phyloP scores from a whole-genome alignment of 1,284 basidiomycete species.

The Sanghuangporus weigelae region DNA sequence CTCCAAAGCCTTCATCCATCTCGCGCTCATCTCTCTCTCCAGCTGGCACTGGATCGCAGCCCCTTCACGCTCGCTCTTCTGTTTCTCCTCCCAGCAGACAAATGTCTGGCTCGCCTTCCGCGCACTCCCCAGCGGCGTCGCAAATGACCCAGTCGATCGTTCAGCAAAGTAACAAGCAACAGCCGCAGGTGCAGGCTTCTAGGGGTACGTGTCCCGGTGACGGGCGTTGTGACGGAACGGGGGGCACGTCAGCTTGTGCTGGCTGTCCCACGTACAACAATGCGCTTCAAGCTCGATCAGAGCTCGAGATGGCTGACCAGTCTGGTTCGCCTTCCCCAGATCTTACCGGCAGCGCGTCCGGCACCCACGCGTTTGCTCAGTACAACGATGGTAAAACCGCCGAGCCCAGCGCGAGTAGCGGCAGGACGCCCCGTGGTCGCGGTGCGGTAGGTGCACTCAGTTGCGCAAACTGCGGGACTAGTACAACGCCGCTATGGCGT shows the following conservation, averaged over 20 bases:
- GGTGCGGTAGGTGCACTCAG: constrained; percentile 73
- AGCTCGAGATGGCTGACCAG: constrained; percentile 27
- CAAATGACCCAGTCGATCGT: constrained; percentile 27
- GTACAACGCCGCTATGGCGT: constrained; percentile 91
- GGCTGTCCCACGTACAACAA: constrained; percentile 97
- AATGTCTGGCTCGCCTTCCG: constrained; percentile 15
- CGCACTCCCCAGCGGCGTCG: constrained; percentile 17
- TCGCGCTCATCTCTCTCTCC: constrained; percentile 34
- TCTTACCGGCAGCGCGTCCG: constrained; percentile 14
- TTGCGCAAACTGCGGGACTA: constrained; percentile 90
- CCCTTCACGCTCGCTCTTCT: constrained; percentile 18
- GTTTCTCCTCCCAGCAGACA: constrained; percentile 12
- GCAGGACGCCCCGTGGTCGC: constrained; percentile 29
- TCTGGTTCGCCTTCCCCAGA: constrained; percentile 20
- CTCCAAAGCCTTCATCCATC: constrained; percentile 47
- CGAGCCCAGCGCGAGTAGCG: constrained; percentile 25
- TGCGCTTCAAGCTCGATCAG: constrained; percentile 41
- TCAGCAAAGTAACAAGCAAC: constrained; percentile 26
- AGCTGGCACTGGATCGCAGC: constrained; percentile 31
- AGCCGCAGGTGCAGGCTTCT: constrained; percentile 28
- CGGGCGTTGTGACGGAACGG: constrained; percentile 92
- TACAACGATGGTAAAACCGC: constrained; percentile 15
- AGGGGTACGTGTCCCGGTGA: constrained; percentile 90
- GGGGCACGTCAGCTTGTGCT: constrained; percentile 84
- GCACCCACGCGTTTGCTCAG: constrained; percentile 8